Conservation (phyloP, 2,329 filamentous ascomycete genomes). For the Exophiala oligosperma region DNA sequence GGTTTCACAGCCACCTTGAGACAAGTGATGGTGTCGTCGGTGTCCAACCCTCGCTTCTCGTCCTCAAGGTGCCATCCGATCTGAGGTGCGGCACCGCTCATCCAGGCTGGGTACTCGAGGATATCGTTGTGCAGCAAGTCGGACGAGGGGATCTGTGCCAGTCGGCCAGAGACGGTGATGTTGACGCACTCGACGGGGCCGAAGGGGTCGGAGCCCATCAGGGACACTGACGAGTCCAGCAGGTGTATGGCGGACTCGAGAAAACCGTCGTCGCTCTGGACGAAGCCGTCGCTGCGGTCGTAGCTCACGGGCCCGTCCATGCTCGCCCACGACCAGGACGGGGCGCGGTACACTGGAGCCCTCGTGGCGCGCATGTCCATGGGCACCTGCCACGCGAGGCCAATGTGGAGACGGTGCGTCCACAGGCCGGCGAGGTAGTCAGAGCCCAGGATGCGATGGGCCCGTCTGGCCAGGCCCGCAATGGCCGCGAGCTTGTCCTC, state of each 20-base stretch:
- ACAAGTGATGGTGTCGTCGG: constrained; percentile 2
- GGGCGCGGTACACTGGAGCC: constrained; percentile 5
- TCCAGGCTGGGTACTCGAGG: constrained; percentile 1
- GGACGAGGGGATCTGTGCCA: not conserved
- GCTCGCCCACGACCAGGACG: constrained; percentile 16
- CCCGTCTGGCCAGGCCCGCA: constrained; percentile 2
- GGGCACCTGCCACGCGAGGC: constrained; percentile 6
- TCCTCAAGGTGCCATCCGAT: constrained; percentile 2
- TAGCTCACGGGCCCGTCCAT: constrained; percentile 7
- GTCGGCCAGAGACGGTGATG: not conserved
- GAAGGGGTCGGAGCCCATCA: constrained; percentile 1
- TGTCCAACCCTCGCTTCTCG: not conserved
- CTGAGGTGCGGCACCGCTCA: constrained; percentile 1
- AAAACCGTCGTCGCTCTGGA: constrained; percentile 9
- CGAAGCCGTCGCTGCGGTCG: constrained; percentile 1
- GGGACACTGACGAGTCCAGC: not conserved
- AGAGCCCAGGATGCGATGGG: not conserved
- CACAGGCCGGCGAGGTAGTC: constrained; percentile 7
- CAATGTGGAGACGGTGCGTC: not conserved
- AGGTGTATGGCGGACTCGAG: constrained; percentile 7
- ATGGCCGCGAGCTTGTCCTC: constrained; percentile 12
- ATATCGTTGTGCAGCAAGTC: constrained; percentile 1
- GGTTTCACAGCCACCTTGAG: constrained; percentile 7
- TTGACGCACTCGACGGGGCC: not conserved
- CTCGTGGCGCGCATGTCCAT: not conserved